A percentile compares a stretch with the other conserved stretches of the same genome.
These are phyloP conservation scores for Cenococcum geophilum DNA, from an alignment of 495 filamentous ascomycete genomes.

Conservation along the genomic window DNA sequence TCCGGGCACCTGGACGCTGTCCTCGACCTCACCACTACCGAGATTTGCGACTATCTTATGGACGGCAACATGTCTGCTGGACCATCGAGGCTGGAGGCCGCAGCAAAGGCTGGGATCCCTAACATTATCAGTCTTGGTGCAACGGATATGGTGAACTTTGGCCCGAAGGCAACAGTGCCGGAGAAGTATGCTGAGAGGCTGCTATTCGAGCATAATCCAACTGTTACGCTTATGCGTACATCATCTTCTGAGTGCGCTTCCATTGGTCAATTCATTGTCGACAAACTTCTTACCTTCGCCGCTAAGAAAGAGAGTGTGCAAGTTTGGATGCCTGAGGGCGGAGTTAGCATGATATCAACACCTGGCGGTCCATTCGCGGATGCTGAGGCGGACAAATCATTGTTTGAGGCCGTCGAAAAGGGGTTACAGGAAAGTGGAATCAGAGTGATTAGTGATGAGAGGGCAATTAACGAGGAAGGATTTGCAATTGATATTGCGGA, in stretches of 20 bases:
- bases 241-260: constrained; percentile 47
- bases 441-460: constrained; percentile 34
- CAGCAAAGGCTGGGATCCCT: constrained; percentile 50
- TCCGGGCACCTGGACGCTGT: constrained; percentile 54
- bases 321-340: constrained; percentile 53
- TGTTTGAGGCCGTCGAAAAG: constrained; percentile 31
- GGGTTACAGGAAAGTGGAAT: constrained; percentile 40
- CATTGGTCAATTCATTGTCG: constrained; percentile 49
- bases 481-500: constrained; percentile 44
- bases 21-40: constrained; percentile 63
- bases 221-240: constrained; percentile 59
- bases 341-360: constrained; percentile 38
- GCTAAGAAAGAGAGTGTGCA: constrained; percentile 40
- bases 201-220: constrained; percentile 59
- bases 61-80: constrained; percentile 59
- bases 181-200: constrained; percentile 41
- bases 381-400: constrained; percentile 41
- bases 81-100: constrained; percentile 47
- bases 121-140: constrained; percentile 59
- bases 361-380: constrained; percentile 42
- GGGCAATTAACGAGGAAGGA: constrained; percentile 44
- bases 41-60: constrained; percentile 56
- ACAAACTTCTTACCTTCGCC: constrained; percentile 42
- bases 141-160: constrained; percentile 66
- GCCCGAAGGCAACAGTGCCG: constrained; percentile 50